These are phyloP conservation scores for Penstemon davidsonii DNA, from an alignment of 257 asterid genomes.

Conservation along the genomic window DNA sequence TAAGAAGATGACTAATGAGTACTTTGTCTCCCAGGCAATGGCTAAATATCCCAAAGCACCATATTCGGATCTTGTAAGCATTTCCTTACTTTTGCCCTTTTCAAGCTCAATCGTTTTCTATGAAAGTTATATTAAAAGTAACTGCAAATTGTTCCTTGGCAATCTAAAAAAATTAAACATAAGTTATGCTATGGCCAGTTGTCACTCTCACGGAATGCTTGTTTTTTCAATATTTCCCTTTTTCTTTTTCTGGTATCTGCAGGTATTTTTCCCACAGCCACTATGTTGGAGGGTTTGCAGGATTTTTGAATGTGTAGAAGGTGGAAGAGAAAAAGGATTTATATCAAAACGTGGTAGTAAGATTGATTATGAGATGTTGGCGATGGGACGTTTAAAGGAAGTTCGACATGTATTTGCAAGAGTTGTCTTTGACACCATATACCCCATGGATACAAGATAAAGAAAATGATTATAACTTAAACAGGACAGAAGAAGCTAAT, in stretches of 20 bases:
- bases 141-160: background rate
- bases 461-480: conserved; percentile 13
- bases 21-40: conserved; percentile 80
- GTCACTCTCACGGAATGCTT: background rate
- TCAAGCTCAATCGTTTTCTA: background rate
- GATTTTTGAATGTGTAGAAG: conserved; percentile 71
- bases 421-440: conserved; percentile 81
- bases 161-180: background rate
- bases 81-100: conserved; percentile 4
- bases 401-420: conserved; percentile 87
- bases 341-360: conserved; percentile 59
- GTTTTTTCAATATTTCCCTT: conserved; percentile 19
- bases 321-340: conserved; percentile 54
- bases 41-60: conserved; percentile 86
- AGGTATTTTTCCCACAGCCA: conserved; percentile 67
- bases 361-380: conserved; percentile 70
- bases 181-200: background rate
- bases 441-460: conserved; percentile 48
- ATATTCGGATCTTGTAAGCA: conserved; percentile 68
- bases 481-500: background rate
- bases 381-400: conserved; percentile 71
- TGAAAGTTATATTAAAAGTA: conserved; percentile 4
- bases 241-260: conserved; percentile 24
- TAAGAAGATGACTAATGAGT: conserved; percentile 57
- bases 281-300: conserved; percentile 55